Conservation (phyloP, 2,329 filamentous ascomycete species). For the Neonectria magnoliae region DNA sequence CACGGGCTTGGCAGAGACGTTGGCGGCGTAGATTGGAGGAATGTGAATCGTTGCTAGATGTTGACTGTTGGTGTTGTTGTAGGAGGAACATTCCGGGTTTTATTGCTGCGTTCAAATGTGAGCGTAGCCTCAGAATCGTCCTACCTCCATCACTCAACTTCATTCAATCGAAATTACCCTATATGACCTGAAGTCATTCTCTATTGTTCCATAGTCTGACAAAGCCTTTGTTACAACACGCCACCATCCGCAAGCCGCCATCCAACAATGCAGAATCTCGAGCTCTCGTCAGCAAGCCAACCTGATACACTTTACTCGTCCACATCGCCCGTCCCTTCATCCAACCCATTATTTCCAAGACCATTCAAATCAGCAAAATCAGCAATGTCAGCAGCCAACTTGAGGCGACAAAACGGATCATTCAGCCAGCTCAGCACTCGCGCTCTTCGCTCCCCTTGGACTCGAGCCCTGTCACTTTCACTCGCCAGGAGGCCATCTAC, state of each 20-base stretch:
- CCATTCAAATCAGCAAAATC: neutral
- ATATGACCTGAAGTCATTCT: neutral
- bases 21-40: neutral
- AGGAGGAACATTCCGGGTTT: constrained; percentile 1
- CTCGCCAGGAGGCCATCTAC: constrained; percentile 32
- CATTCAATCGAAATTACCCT: neutral
- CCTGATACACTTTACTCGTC: neutral
- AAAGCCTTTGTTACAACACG: neutral
- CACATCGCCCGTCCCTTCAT: neutral
- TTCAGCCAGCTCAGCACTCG: constrained; percentile 16
- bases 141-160: neutral
- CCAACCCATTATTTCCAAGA: neutral
- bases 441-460: constrained; percentile 17
- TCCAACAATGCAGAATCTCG: neutral
- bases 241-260: neutral
- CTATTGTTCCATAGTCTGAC: neutral
- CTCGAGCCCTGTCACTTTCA: constrained; percentile 23
- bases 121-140: neutral
- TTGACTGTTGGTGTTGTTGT: constrained; percentile 1
- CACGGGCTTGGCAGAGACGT: neutral
- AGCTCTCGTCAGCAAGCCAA: neutral
- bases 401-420: neutral
- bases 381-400: neutral
- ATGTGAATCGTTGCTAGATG: neutral
- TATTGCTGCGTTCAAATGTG: neutral